These are phyloP conservation scores for Peronosclerospora sorghi DNA, from an alignment of 352 stramenopile genomes.

Conservation along the genomic window DNA sequence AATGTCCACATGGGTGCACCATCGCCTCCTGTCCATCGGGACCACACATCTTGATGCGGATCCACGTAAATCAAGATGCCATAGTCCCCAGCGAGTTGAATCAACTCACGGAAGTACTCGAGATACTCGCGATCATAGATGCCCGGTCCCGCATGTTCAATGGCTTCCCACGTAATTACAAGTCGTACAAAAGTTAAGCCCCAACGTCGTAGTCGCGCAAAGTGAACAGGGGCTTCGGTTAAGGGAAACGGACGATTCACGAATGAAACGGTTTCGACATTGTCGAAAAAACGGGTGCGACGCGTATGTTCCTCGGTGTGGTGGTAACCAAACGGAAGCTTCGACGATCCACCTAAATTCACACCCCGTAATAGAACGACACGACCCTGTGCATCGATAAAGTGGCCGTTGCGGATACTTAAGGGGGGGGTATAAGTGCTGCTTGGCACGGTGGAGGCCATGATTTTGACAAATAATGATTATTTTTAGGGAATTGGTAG, in stretches of 20 bases:
- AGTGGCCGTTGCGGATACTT: slow-evolving; percentile 52
- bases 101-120: slow-evolving; percentile 49
- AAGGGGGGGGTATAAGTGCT: no score
- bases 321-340: slow-evolving; percentile 56
- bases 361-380: slow-evolving; percentile 74
- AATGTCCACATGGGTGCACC: slow-evolving; percentile 86
- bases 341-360: slow-evolving; percentile 83
- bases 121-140: slow-evolving; percentile 83
- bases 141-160: slow-evolving; percentile 77
- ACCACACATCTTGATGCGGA: slow-evolving; percentile 89
- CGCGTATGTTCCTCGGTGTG: slow-evolving; percentile 28
- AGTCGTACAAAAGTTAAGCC: slow-evolving; percentile 77
- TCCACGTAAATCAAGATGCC: slow-evolving; percentile 85
- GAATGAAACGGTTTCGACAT: slow-evolving; percentile 34
- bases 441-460: no score
- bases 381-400: slow-evolving; percentile 70
- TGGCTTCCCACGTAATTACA: slow-evolving; percentile 85
- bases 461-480: no score
- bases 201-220: slow-evolving; percentile 67
- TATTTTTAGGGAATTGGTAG: no score
- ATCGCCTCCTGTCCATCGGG: slow-evolving; percentile 82
- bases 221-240: slow-evolving; percentile 64
- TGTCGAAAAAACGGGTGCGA: slow-evolving; percentile 40
- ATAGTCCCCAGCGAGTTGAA: slow-evolving; percentile 48
- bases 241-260: slow-evolving; percentile 81